A percentile compares a stretch with the other conserved stretches of the same genome.
phyloP scores from a whole-genome alignment of 2,329 filamentous ascomycete species.

The Grosmannia penicillata region DNA sequence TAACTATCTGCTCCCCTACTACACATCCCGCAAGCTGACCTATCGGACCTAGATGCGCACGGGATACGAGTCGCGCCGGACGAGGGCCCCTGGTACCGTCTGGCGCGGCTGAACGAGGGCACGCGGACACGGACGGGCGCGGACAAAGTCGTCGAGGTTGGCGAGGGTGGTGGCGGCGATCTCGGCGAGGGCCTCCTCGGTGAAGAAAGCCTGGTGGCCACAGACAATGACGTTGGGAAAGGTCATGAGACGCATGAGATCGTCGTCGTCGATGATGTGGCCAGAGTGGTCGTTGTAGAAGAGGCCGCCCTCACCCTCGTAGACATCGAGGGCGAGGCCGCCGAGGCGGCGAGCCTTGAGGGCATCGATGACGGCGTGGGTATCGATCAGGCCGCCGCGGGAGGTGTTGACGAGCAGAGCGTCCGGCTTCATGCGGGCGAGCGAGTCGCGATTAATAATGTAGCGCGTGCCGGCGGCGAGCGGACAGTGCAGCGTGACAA shows the following conservation, averaged over 20 bases:
- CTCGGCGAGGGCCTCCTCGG: slow-evolving; percentile 46
- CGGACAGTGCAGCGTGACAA: slow-evolving; percentile 53
- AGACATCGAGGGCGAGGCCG: slow-evolving; percentile 52
- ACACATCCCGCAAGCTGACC: neutral
- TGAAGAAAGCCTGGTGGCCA: slow-evolving; percentile 58
- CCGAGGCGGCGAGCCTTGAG: slow-evolving; percentile 46
- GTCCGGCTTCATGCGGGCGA: slow-evolving; percentile 41
- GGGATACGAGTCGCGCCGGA: slow-evolving; percentile 14
- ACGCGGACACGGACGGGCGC: slow-evolving; percentile 20
- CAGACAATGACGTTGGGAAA: slow-evolving; percentile 54
- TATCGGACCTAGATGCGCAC: slow-evolving; percentile 18
- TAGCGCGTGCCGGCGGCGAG: slow-evolving; percentile 43
- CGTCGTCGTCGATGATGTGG: slow-evolving; percentile 51
- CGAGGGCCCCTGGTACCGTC: slow-evolving; percentile 5
- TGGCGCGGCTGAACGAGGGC: slow-evolving; percentile 17
- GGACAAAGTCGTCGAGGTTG: slow-evolving; percentile 35
- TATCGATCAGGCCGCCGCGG: slow-evolving; percentile 49
- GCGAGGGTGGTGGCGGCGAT: slow-evolving; percentile 45
- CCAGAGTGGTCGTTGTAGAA: slow-evolving; percentile 53
- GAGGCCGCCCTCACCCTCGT: slow-evolving; percentile 47
- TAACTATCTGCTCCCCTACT: neutral
- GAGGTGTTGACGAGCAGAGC: slow-evolving; percentile 55
- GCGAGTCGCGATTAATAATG: slow-evolving; percentile 39
- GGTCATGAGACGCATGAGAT: slow-evolving; percentile 49
- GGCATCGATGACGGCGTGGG: slow-evolving; percentile 40